A percentile compares a stretch with the other conserved stretches of the same genome.
Evolutionary conservation across 2,329 filamentous ascomycete genomes (phyloP).

Genomic region (Didymellaceae sp.): DNA sequence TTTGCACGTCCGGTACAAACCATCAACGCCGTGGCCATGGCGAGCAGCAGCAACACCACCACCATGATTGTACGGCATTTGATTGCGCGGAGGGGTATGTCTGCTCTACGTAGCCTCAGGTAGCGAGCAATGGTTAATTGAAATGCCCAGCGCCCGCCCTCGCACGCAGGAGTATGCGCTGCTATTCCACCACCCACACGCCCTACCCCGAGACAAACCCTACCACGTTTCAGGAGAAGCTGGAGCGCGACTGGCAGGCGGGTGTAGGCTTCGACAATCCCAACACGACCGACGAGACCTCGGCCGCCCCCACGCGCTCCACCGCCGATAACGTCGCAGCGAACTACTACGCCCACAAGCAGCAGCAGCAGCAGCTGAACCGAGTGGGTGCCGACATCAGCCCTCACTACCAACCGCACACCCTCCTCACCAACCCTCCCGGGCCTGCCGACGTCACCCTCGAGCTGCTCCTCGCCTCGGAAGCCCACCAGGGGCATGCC

Average conservation of each 20-base stretch:
- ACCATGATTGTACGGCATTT: conserved; percentile 54
- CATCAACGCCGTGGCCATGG: neutral
- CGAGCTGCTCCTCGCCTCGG: conserved; percentile 72
- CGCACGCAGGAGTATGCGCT: neutral
- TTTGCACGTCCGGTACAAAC: too few species aligned
- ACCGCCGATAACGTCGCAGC: conserved; percentile 39
- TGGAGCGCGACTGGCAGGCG: neutral
- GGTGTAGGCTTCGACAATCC: conserved; percentile 8
- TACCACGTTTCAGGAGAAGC: neutral
- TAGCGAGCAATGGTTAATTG: neutral
- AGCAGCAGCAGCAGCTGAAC: conserved; percentile 48
- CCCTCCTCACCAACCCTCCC: conserved; percentile 75
- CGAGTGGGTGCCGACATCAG: conserved; percentile 49
- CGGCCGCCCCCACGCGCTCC: neutral
- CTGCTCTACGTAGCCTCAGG: neutral
- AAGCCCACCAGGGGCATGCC: conserved; percentile 75
- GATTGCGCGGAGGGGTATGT: conserved; percentile 49
- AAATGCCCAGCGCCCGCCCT: conserved; percentile 2
- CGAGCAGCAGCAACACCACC: conserved; percentile 11
- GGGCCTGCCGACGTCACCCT: conserved; percentile 81
- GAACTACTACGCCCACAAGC: conserved; percentile 53
- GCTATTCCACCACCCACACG: conserved; percentile 8
- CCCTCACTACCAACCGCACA: conserved; percentile 68
- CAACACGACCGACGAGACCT: neutral
- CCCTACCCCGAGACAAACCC: neutral